Percentiles rank a stretch among this genome's conserved stretches.
Conservation (phyloP, 1,139 yeast genomes). For the Suhomyces atakaporum region DNA sequence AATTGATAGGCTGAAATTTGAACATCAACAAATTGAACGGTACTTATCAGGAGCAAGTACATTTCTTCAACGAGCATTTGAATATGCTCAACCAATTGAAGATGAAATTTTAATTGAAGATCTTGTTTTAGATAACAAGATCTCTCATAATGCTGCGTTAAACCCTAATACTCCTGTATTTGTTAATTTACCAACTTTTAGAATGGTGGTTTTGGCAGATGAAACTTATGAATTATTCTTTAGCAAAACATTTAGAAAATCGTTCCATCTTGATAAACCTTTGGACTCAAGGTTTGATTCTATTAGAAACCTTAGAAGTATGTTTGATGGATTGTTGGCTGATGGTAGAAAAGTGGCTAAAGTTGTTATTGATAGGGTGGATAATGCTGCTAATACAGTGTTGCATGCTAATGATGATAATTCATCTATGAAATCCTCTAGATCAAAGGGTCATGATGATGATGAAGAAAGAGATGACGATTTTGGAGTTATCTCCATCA, state of each 20-base stretch:
- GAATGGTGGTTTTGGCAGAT: slow-evolving; percentile 94
- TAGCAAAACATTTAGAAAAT: slow-evolving; percentile 60
- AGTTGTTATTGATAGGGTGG: slow-evolving; percentile 85
- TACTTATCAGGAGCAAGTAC: slow-evolving; percentile 85
- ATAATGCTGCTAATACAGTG: slow-evolving; percentile 48
- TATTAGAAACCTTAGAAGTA: slow-evolving; percentile 71
- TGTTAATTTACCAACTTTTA: slow-evolving; percentile 81
- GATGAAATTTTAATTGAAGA: slow-evolving; percentile 46
- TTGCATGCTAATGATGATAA: slow-evolving; percentile 21
- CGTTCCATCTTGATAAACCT: slow-evolving; percentile 68
- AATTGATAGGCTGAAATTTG: slow-evolving; percentile 63
- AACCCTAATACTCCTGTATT: slow-evolving; percentile 78
- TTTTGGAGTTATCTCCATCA: slow-evolving; percentile 47
- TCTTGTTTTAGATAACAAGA: slow-evolving; percentile 39
- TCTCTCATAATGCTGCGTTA: slow-evolving; percentile 69
- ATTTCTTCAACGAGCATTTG: slow-evolving; percentile 85
- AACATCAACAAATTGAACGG: slow-evolving; percentile 73
- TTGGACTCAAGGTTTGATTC: slow-evolving; percentile 47
- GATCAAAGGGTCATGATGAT: slow-evolving; percentile 31
- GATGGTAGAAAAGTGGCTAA: slow-evolving; percentile 91
- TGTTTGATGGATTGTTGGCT: slow-evolving; percentile 88
- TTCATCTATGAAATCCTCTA: slow-evolving; percentile 31
- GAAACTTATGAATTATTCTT: slow-evolving; percentile 89
- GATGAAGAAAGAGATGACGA: slow-evolving; percentile 53
- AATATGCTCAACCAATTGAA: slow-evolving; percentile 74